A percentile compares a stretch with the other conserved stretches of the same genome.
Conservation (phyloP, 192 early-diverging fungal species). For the Rhizophagus prolifer region DNA sequence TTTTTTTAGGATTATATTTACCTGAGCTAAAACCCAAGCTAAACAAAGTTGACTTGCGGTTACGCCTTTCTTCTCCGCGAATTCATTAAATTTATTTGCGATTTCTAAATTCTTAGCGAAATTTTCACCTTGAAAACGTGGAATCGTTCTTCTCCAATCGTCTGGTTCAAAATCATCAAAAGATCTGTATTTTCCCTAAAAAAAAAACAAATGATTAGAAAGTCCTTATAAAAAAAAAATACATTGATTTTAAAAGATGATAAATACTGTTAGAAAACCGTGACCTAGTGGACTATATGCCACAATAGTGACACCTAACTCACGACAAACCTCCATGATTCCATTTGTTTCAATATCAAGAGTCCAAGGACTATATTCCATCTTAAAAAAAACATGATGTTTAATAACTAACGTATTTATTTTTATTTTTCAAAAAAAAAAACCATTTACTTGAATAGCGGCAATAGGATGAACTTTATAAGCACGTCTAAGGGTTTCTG, state of each 20-base stretch:
- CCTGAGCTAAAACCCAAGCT: constrained; percentile 64
- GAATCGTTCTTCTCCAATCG: constrained; percentile 51
- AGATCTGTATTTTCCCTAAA: constrained; percentile 48
- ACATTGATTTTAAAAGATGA: no score
- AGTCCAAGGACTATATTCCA: no score
- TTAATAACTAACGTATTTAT: no score
- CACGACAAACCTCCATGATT: no score
- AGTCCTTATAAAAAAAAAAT: no score
- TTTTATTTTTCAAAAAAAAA: no score
- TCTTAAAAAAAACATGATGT: not conserved
- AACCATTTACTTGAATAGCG: constrained; percentile 25
- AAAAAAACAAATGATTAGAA: no score
- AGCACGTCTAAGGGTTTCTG: constrained; percentile 65
- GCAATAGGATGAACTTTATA: constrained; percentile 70
- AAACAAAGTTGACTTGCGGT: constrained; percentile 55
- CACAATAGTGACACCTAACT: no score
- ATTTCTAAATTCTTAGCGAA: constrained; percentile 30
- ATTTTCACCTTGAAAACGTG: constrained; percentile 60
- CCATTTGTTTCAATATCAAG: no score
- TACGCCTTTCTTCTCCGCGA: constrained; percentile 27
- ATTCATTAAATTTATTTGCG: no score
- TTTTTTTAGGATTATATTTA: no score
- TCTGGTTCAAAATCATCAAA: constrained; percentile 50
- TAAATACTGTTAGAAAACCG: constrained; percentile 57
- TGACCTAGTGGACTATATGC: constrained; percentile 71